Evolutionary conservation across 1,284 basidiomycete species (phyloP), one percentile per base, ranked within the genome.

Genomic region (Puccinia hordei): DNA sequence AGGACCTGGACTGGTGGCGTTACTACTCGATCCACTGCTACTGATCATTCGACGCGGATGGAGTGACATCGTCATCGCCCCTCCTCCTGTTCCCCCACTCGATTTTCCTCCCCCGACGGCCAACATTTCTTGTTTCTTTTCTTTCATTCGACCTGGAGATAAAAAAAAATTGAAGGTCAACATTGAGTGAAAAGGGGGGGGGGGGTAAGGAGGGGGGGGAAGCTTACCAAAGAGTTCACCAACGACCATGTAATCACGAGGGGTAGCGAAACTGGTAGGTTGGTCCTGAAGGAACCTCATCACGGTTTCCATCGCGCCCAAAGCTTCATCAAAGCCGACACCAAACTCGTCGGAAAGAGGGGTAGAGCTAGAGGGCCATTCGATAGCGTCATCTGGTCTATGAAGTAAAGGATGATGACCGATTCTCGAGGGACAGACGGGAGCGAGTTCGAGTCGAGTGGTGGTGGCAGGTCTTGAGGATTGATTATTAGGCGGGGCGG

Each of bases 201-300:
- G 33, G 41, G 22, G 38, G 10, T 51, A 33, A 76, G 33, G 17
- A 19, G 33, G 12, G 33, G 57, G 57, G 33, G 38, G 24, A 41
- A 24, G 65, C 76, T 57, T 46, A 79, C 77, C 77, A 63, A 79
- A 79, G 27, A 79, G 44, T 63, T 79, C 77, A n/a, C 77, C 77
- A 33, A 79, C 77, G 19, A 79, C 77, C 77, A 79, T 79, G 44
- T 79, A 79, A 63, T 79, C 77, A 41, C 77, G 35, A 15, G 77
- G 77, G 5, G 68, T 71, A 10, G 77, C 77, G 33, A 79, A 79
- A 46, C 77, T 72, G 10, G 77, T 79, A n/a, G 77, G 77, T 35
- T 79, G 77, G 33, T 79, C 77, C 41, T 79, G 77, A 15, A 79
- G 71, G 57, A 79, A 79, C 35, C 55, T 57, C 77, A 79, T 79